phyloP scores from a whole-genome alignment of 2,329 filamentous ascomycete genomes.

The Calonectria pauciramosa region DNA sequence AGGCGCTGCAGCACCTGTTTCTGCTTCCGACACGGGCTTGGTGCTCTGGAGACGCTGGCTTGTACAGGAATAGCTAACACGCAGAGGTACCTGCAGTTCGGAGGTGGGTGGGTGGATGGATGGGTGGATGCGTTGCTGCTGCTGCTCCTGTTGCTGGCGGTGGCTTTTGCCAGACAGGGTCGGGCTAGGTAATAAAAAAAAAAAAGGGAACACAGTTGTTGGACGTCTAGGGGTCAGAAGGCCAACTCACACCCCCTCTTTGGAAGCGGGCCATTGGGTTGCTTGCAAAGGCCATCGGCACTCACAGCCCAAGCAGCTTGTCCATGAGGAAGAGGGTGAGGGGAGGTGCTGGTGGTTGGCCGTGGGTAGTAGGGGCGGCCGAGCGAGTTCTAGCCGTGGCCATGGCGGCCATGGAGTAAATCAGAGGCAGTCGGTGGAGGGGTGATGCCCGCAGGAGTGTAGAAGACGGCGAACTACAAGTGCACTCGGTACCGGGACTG shows the following conservation, averaged over 20 bases:
- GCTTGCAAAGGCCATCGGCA: not conserved
- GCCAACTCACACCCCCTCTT: conserved; percentile 21
- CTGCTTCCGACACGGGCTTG: conserved; percentile 2
- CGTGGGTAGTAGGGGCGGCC: not conserved
- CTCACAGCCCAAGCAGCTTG: conserved; percentile 18
- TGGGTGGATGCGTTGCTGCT: conserved; percentile 4
- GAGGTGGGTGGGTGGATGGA: not conserved
- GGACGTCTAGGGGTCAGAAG: conserved; percentile 19
- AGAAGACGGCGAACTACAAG: not conserved
- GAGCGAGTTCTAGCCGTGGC: not conserved
- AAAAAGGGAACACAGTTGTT: conserved; percentile 5
- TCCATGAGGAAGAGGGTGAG: not conserved
- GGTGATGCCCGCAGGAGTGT: not conserved
- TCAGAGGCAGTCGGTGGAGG: not conserved
- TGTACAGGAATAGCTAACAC: conserved; percentile 24
- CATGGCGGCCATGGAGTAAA: not conserved
- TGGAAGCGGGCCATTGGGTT: conserved; percentile 10
- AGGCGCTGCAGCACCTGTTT: conserved; percentile 16
- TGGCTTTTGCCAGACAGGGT: conserved; percentile 17
- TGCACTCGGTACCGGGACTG: not conserved
- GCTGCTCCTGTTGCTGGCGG: not conserved
- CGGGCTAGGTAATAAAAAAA: not conserved
- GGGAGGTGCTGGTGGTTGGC: not conserved
- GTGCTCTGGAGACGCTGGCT: not conserved
- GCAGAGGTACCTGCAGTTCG: conserved; percentile 17